Percentiles rank a stretch among this genome's conserved stretches.
phyloP scores from a whole-genome alignment of 345 rosid species.

The Boechera retrofracta region DNA sequence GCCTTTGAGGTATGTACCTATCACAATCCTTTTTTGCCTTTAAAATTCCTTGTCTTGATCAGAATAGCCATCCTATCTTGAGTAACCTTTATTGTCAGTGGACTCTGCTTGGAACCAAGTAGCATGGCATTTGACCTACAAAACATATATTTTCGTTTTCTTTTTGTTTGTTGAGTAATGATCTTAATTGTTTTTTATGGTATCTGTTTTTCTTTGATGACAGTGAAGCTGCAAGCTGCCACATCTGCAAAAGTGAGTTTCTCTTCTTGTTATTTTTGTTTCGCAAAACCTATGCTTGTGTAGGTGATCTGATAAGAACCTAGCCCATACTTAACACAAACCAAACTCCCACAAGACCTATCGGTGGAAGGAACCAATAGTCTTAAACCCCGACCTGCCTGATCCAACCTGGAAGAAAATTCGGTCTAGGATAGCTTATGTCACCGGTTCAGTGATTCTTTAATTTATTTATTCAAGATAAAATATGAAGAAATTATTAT shows the following conservation, averaged over 20 bases:
- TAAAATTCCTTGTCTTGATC: slow-evolving; percentile 26
- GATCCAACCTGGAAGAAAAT: slow-evolving; percentile 1
- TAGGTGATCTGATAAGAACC: slow-evolving; percentile 28
- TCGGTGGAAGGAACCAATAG: background rate
- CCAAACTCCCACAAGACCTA: slow-evolving; percentile 12
- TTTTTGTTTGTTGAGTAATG: slow-evolving; percentile 24
- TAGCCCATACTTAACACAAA: slow-evolving; percentile 23
- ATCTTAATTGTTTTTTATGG: slow-evolving; percentile 24
- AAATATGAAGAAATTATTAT: background rate
- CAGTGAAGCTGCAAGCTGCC: slow-evolving; percentile 96
- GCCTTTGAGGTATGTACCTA: slow-evolving; percentile 59
- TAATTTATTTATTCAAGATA: background rate
- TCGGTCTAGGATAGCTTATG: background rate
- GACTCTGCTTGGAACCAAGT: slow-evolving; percentile 19
- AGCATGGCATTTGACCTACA: slow-evolving; percentile 23
- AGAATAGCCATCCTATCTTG: slow-evolving; percentile 14
- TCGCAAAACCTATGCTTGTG: slow-evolving; percentile 19
- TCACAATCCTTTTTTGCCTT: slow-evolving; percentile 26
- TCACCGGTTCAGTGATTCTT: slow-evolving; percentile 17
- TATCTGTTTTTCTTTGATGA: slow-evolving; percentile 32
- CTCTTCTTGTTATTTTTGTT: slow-evolving; percentile 27
- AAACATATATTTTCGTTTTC: background rate
- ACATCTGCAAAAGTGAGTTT: slow-evolving; percentile 74
- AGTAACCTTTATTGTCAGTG: slow-evolving; percentile 21
- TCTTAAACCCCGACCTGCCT: background rate